A percentile compares a stretch with the other conserved stretches of the same genome.
These are phyloP conservation scores for Trichoderma virens DNA, from an alignment of 495 filamentous ascomycete genomes.

Conservation along the genomic window DNA sequence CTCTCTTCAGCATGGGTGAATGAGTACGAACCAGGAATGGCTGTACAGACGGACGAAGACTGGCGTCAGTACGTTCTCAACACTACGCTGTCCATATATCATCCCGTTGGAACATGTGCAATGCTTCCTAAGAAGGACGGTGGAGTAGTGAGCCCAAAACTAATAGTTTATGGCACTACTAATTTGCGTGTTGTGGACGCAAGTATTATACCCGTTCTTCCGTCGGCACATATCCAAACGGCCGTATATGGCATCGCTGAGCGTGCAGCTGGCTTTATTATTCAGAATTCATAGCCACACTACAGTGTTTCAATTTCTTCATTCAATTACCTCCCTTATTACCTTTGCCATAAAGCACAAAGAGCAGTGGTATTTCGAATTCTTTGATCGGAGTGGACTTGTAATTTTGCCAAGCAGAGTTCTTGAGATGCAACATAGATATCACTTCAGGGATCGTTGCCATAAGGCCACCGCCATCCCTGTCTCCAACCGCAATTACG, in stretches of 20 bases:
- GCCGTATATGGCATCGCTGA: constrained; percentile 32
- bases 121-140: constrained; percentile 36
- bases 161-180: constrained; percentile 36
- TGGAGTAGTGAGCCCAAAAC: constrained; percentile 42
- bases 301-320: too few species aligned
- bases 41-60: constrained; percentile 18
- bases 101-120: constrained; percentile 36
- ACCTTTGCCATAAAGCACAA: too few species aligned
- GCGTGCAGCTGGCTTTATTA: constrained; percentile 37
- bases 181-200: constrained; percentile 29
- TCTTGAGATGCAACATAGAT: too few species aligned
- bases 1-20: constrained; percentile 17
- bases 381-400: too few species aligned
- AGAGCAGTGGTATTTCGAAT: too few species aligned
- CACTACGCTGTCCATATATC: constrained; percentile 18
- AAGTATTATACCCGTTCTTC: constrained; percentile 24
- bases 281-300: constrained; percentile 9
- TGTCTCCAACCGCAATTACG: too few species aligned
- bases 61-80: constrained; percentile 18
- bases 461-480: too few species aligned
- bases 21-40: constrained; percentile 23
- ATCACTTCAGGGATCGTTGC: too few species aligned
- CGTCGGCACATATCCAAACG: constrained; percentile 27
- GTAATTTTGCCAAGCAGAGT: too few species aligned
- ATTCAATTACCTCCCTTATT: too few species aligned